Conservation (phyloP, 106 monocot species). For the Ottelia alismoides region DNA sequence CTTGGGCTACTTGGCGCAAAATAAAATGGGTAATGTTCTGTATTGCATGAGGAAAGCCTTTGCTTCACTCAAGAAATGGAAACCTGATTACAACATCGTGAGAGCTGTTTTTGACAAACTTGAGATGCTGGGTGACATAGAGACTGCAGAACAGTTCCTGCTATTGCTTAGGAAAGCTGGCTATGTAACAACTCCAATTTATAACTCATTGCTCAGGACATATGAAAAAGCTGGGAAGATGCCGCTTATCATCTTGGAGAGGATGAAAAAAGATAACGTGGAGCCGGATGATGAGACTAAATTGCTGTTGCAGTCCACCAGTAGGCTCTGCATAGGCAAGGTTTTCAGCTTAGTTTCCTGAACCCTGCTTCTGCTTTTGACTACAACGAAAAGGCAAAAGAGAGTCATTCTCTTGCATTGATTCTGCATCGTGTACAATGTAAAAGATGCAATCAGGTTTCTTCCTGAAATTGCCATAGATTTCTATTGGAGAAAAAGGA, state of each 20-base stretch:
- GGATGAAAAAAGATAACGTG: constrained; percentile 64
- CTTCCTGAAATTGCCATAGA: no score
- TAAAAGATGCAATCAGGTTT: no score
- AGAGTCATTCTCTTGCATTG: no score
- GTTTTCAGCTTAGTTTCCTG: constrained; percentile 40
- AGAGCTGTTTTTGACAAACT: constrained; percentile 34
- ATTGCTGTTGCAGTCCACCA: constrained; percentile 34
- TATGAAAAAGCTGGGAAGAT: constrained; percentile 59
- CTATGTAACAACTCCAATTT: constrained; percentile 56
- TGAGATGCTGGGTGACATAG: constrained; percentile 36
- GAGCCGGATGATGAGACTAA: constrained; percentile 51
- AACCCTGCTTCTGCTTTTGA: no score
- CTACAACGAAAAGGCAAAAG: no score
- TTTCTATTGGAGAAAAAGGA: no score
- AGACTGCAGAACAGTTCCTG: constrained; percentile 56
- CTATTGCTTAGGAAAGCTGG: constrained; percentile 60
- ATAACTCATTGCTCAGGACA: constrained; percentile 58
- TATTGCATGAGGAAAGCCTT: constrained; percentile 51
- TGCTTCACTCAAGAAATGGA: constrained; percentile 49
- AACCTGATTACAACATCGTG: constrained; percentile 48
- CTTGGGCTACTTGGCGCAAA: constrained; percentile 37
- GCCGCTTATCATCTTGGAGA: constrained; percentile 66
- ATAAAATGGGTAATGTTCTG: constrained; percentile 34
- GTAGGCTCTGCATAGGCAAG: constrained; percentile 31
- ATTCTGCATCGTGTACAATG: no score